Evolutionary conservation across 1,284 basidiomycete genomes (phyloP), one percentile per base, ranked within the genome.

Genomic region (Trichosporon coremiiforme): DNA sequence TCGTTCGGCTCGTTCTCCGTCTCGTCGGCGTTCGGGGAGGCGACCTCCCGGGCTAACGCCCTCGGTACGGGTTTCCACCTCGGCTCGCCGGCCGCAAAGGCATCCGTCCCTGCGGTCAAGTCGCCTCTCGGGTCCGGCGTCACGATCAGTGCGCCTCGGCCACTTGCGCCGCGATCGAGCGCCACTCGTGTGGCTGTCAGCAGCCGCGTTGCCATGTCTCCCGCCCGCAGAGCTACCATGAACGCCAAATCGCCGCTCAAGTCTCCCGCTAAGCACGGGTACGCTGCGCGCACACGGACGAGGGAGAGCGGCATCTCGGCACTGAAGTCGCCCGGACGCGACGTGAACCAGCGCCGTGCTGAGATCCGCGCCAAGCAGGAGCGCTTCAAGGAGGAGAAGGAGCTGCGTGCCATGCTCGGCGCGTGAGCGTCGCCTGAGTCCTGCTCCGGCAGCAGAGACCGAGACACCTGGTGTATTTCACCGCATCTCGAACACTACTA

Each of bases 321-420:
- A 1, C 71, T 66, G 17, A 66, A 66, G 65, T 73, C 73, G 4
- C 75, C 68, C 50, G 68, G 72, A 2, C 10, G 57, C 4, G 73
- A 76, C 50, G 77, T 77, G n/a, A 71, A 77, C 12, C 73, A 74
- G 65, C 74, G 72, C 55, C 75, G 75, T 47, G 70, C 70, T 20
- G 81, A 80, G 66, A 77, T 82, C 64, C 70, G 71, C 47, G 78
- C 77, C 2, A 76, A 74, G 64, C 74, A 75, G 66, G 78, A 78
- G 64, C 74, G 80, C 13, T 64, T 79, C 31, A 74, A 55, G 4
- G 75, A 80, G 70, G 80, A 82, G 68, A 73, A 75, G 55, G 77
- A 77, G 67, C 71, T 82, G 71, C 74, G 77, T 45, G 70, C 73
- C 71, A 78, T 81, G 81, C 67, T 82, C 66, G 76, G 72, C 10